These are phyloP conservation scores for Magnaporthiopsis poae DNA, from an alignment of 2,329 filamentous ascomycete species.

Conservation along the genomic window DNA sequence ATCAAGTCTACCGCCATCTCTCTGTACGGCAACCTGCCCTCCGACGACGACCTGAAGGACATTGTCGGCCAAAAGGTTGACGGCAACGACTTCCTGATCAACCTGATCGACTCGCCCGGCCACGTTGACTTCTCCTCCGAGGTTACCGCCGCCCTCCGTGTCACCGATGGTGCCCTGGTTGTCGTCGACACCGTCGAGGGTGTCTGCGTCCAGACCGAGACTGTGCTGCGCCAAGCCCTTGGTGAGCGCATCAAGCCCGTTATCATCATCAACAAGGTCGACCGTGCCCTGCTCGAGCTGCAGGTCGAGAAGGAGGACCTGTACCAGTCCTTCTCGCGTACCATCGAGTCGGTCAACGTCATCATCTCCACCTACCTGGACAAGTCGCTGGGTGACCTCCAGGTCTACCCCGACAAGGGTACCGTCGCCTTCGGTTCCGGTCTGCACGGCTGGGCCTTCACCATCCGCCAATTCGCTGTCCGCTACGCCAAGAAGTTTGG, in stretches of 20 bases:
- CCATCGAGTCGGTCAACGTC: slow-evolving; percentile 99
- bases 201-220: slow-evolving; percentile 99
- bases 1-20: slow-evolving; percentile 99
- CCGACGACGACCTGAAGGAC: slow-evolving; percentile 85
- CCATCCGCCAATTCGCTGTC: slow-evolving; percentile 89
- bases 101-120: slow-evolving; percentile 98
- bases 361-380: slow-evolving; percentile 98
- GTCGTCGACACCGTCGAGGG: slow-evolving; percentile 99
- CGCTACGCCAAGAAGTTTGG: slow-evolving; percentile 99
- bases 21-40: slow-evolving; percentile 75
- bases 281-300: slow-evolving; percentile 96
- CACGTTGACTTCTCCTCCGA: slow-evolving; percentile 99
- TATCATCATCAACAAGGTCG: slow-evolving; percentile 99
- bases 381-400: slow-evolving; percentile 91
- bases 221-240: slow-evolving; percentile 95
- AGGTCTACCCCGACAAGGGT: slow-evolving; percentile 95
- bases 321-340: slow-evolving; percentile 99
- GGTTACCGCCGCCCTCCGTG: slow-evolving; percentile 97
- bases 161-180: slow-evolving; percentile 98
- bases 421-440: slow-evolving; percentile 98
- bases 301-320: slow-evolving; percentile 98
- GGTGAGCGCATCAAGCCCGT: slow-evolving; percentile 99
- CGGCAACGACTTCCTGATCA: slow-evolving; percentile 97
- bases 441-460: slow-evolving; percentile 99
- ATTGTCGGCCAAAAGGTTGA: slow-evolving; percentile 78